A percentile compares a stretch with the other conserved stretches of the same genome.
Conservation (phyloP, 129 eudicot genomes). For the Saussurea involucrata region DNA sequence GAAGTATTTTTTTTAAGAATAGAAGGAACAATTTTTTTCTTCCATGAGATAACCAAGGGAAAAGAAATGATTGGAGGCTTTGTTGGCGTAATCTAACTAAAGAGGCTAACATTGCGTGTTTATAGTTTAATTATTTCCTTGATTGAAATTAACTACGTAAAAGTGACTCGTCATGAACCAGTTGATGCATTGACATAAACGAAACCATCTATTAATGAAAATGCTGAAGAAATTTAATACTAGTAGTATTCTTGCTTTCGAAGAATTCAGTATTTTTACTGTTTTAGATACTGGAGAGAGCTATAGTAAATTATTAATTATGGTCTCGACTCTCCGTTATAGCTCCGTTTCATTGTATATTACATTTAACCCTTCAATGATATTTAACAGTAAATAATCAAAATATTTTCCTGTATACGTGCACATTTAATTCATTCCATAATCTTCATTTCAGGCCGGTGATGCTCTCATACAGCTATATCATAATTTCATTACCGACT, state of each 20-base stretch:
- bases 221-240: neutral
- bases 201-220: neutral
- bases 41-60: neutral
- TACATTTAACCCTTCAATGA: neutral
- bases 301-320: neutral
- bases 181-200: neutral
- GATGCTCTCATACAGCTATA: constrained; percentile 83
- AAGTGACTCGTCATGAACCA: neutral
- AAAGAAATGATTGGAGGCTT: neutral
- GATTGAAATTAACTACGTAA: neutral
- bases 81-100: neutral
- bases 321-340: neutral
- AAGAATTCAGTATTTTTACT: neutral
- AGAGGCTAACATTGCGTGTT: neutral
- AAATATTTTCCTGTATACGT: neutral
- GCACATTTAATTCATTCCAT: constrained; percentile 3
- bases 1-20: neutral
- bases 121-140: neutral
- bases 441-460: constrained; percentile 68
- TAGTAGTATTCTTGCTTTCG: neutral
- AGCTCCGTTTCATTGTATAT: neutral
- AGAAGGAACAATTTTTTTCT: neutral
- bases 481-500: constrained; percentile 71
- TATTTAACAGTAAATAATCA: neutral
- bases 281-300: neutral